A percentile compares a stretch with the other conserved stretches of the same genome.
Conservation (phyloP, 371 early-diverging fungal genomes). For the Apophysomyces elegans region DNA sequence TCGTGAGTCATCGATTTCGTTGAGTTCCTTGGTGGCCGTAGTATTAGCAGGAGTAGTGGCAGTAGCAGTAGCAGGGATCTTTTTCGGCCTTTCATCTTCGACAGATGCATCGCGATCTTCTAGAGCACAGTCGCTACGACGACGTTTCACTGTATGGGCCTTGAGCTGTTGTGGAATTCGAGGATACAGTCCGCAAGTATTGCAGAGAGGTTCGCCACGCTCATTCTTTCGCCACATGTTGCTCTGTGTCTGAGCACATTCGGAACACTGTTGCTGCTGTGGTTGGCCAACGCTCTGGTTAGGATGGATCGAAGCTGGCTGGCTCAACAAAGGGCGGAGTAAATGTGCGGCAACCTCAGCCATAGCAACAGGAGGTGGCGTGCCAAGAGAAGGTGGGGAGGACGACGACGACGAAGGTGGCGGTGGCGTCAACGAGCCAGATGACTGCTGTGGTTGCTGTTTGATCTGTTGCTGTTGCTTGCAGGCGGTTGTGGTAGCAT, state of each 20-base stretch:
- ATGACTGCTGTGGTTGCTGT: slow-evolving; percentile 11
- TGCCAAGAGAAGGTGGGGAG: slow-evolving; percentile 1
- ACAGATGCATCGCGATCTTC: not conserved
- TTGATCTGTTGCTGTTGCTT: slow-evolving; percentile 21
- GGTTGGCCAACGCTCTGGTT: not conserved
- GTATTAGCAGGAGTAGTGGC: not conserved
- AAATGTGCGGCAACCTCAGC: slow-evolving; percentile 12
- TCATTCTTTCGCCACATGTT: slow-evolving; percentile 88
- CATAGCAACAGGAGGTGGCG: slow-evolving; percentile 10
- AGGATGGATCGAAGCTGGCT: slow-evolving; percentile 11
- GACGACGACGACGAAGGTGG: slow-evolving; percentile 6
- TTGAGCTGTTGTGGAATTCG: slow-evolving; percentile 61
- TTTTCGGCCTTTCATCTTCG: not conserved
- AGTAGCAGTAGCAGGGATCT: too few species aligned
- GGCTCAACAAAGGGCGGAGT: slow-evolving; percentile 12
- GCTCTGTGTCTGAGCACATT: slow-evolving; percentile 81
- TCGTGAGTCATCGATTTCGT: slow-evolving; percentile 30
- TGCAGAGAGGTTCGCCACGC: slow-evolving; percentile 81
- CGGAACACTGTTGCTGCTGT: slow-evolving; percentile 54
- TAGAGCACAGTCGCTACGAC: slow-evolving; percentile 1
- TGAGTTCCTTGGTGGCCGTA: slow-evolving; percentile 13
- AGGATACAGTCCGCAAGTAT: slow-evolving; percentile 84
- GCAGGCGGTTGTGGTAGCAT: too few species aligned
- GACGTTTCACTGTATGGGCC: not conserved
- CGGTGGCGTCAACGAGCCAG: slow-evolving; percentile 12